Conservation (phyloP, 106 monocot genomes). For the Vanilla planifolia region DNA sequence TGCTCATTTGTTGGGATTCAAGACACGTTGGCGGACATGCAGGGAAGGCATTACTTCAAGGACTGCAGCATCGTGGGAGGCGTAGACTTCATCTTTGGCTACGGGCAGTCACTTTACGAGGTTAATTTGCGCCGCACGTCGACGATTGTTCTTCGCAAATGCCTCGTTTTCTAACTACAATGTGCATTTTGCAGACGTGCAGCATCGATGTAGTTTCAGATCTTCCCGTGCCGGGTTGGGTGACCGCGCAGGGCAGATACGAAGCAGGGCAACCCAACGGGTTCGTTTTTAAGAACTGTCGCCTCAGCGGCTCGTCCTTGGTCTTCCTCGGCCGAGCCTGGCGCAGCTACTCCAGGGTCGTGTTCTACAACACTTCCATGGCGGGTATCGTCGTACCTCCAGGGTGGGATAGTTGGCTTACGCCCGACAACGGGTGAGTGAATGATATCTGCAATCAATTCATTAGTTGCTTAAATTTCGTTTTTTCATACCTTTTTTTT, state of each 20-base stretch:
- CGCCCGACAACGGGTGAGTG: neutral
- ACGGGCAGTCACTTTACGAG: constrained; percentile 18
- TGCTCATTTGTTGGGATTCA: constrained; percentile 25
- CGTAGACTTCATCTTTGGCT: constrained; percentile 25
- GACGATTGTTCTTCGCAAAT: no score
- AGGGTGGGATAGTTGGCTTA: constrained; percentile 33
- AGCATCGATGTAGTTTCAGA: neutral
- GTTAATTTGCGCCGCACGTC: no score
- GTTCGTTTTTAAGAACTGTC: constrained; percentile 35
- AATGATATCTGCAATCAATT: no score
- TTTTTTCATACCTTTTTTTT: neutral
- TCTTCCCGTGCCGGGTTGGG: neutral
- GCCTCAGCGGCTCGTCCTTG: constrained; percentile 7
- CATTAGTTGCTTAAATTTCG: no score
- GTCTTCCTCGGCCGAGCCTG: constrained; percentile 31
- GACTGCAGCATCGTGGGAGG: constrained; percentile 22
- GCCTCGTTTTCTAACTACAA: no score
- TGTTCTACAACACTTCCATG: constrained; percentile 27
- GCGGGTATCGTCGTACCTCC: constrained; percentile 11
- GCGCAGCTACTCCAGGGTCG: constrained; percentile 26
- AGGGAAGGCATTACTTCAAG: constrained; percentile 23
- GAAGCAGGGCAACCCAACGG: neutral
- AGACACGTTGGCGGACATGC: constrained; percentile 25
- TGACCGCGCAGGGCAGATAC: constrained; percentile 15
- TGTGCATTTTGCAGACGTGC: neutral